phyloP scores from a whole-genome alignment of 176 grass and related monocot genomes.

The Eremochloa ophiuroides region DNA sequence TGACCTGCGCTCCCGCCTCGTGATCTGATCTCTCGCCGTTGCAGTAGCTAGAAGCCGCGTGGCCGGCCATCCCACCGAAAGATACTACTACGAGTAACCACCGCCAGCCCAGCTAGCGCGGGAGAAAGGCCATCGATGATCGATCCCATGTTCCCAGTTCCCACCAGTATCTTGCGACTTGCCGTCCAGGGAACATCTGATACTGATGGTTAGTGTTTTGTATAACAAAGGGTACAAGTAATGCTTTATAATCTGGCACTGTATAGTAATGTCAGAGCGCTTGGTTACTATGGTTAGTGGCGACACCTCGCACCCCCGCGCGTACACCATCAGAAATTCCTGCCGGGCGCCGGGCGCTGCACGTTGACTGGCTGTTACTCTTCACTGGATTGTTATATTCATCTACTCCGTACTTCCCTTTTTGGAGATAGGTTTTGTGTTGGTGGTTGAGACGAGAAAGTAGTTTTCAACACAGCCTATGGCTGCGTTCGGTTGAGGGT shows the following conservation, averaged over 20 bases:
- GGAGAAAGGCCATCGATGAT: too few species aligned
- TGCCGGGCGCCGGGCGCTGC: background rate
- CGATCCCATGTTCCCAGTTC: background rate
- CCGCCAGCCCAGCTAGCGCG: too few species aligned
- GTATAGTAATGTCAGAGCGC: background rate
- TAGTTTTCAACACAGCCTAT: background rate
- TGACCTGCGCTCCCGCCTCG: background rate
- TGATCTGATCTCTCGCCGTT: too few species aligned
- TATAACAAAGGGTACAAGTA: too few species aligned
- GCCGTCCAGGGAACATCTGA: background rate
- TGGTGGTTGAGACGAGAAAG: background rate
- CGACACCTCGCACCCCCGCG: background rate
- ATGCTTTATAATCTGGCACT: background rate
- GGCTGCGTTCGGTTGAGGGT: too few species aligned
- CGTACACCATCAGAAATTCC: background rate
- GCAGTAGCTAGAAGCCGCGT: background rate
- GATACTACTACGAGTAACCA: too few species aligned
- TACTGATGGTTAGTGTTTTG: background rate
- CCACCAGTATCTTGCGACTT: background rate
- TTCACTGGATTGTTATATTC: too few species aligned
- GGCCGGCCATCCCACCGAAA: conserved; percentile 4
- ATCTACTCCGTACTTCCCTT: too few species aligned
- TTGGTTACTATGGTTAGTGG: background rate
- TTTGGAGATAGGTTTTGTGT: background rate
- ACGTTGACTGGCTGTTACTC: background rate